Evolutionary conservation across 1,284 basidiomycete genomes (phyloP), one percentile per base, ranked within the genome.

Genomic region (Cutaneotrichosporon sp.): DNA sequence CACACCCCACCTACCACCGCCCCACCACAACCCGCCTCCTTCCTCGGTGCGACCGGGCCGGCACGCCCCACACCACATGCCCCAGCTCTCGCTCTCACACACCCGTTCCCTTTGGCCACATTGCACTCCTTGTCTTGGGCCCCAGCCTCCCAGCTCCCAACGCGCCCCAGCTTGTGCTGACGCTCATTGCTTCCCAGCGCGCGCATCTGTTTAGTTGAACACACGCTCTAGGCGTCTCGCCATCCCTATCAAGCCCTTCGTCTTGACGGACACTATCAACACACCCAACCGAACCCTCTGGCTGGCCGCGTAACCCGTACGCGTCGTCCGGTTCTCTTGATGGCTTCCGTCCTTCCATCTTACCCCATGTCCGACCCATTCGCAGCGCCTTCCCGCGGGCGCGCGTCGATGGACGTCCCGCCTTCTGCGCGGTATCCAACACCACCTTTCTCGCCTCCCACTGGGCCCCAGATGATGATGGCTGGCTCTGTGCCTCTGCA

Each of bases 281-380:
- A 31, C 31, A 53, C 49, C 49, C 42, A 8, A 46, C 42, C 42
- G 16, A 34, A 34, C 5, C 42, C 42, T 5, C 42, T 7, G 16
- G 6, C 42, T 18, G 18, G 42, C 16, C 10, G 38, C 38, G 38
- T 14, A 11, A 40, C 5, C n/a, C 9, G n/a, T 26, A 21, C 47
- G 47, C 50, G 26, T 31, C 26, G 5, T 34, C 16, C 7, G n/a
- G 16, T 18, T 53, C 50, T 42, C 58, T 61, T 50, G 30, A 62
- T 65, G 65, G 36, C 69, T 22, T 59, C 64, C 7, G 53, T 65
- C 46, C 51, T 63, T 22, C 63, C 61, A 32, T 63, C 61, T 38
- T 64, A 65, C 58, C 47, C 65, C 47, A 67, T 66, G 65, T 61
- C 68, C 30, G 68, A 69, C 56, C 68, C 65, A 32, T 66, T 66